These are phyloP conservation scores for Cynara cardunculus DNA, from an alignment of 129 eudicot species.

Conservation along the genomic window DNA sequence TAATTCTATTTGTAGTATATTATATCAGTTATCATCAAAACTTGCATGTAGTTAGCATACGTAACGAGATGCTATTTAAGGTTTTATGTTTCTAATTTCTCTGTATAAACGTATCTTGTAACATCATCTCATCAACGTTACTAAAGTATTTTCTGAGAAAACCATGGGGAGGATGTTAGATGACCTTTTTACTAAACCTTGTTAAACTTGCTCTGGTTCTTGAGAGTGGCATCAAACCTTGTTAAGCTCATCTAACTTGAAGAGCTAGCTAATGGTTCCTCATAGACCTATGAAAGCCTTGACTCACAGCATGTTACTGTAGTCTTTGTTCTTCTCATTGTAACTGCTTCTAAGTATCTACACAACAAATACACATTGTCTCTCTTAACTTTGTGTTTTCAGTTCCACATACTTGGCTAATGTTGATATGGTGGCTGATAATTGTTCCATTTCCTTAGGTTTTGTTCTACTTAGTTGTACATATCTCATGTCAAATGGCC, in stretches of 20 bases:
- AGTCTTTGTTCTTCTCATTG: neutral
- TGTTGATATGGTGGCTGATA: too few relatives aligned
- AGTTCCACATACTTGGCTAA: neutral
- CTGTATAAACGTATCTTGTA: neutral
- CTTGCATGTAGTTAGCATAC: too few relatives aligned
- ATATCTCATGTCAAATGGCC: neutral
- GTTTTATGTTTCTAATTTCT: constrained; percentile 29
- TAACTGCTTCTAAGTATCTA: neutral
- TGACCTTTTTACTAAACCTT: constrained; percentile 15
- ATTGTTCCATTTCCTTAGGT: too few relatives aligned
- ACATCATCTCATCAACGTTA: neutral
- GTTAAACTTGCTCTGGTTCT: neutral
- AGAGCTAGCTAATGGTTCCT: neutral
- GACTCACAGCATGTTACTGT: neutral
- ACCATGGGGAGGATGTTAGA: constrained; percentile 76
- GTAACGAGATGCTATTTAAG: constrained; percentile 60
- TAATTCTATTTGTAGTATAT: too few relatives aligned
- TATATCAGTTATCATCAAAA: too few relatives aligned
- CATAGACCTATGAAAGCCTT: neutral
- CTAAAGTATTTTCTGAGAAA: constrained; percentile 41
- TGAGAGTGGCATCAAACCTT: neutral
- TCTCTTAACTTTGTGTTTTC: neutral
- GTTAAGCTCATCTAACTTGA: neutral
- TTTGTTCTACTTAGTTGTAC: too few relatives aligned
- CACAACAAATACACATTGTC: neutral